Conservation (phyloP, 2,329 filamentous ascomycete genomes). For the Aspergillus hortae region DNA sequence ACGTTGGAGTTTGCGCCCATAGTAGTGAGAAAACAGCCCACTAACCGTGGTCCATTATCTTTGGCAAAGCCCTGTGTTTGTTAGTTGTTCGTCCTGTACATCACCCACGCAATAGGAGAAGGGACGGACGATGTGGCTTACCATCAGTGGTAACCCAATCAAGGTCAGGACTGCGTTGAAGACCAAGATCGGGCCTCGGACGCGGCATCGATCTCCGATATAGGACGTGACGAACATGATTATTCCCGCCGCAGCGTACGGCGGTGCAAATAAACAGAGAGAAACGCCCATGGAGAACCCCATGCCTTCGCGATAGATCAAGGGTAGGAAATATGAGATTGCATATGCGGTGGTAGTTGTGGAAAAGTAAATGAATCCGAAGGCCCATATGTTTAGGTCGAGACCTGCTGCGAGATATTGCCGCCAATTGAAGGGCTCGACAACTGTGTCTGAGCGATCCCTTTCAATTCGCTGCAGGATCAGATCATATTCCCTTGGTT, state of each 20-base stretch:
- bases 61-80: constrained; percentile 14
- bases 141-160: constrained; percentile 25
- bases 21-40: constrained; percentile 28
- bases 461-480: constrained; percentile 45
- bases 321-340: constrained; percentile 17
- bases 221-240: constrained; percentile 20
- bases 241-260: constrained; percentile 22
- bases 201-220: constrained; percentile 25
- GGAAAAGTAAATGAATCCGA: constrained; percentile 27
- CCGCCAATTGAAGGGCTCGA: constrained; percentile 46
- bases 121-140: neutral
- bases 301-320: constrained; percentile 21
- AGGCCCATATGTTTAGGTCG: constrained; percentile 61
- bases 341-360: constrained; percentile 16
- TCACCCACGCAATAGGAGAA: neutral
- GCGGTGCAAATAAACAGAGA: constrained; percentile 28
- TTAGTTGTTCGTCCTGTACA: neutral
- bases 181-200: constrained; percentile 23
- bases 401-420: constrained; percentile 47
- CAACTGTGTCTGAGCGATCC: constrained; percentile 54
- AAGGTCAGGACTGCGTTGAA: constrained; percentile 23
- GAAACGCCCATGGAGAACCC: constrained; percentile 23
- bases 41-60: constrained; percentile 19
- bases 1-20: constrained; percentile 29
- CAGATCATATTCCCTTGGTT: constrained; percentile 43